A percentile compares a stretch with the other conserved stretches of the same genome.
Evolutionary conservation across 257 asterid species (phyloP).

Genomic region (Rhazya stricta): DNA sequence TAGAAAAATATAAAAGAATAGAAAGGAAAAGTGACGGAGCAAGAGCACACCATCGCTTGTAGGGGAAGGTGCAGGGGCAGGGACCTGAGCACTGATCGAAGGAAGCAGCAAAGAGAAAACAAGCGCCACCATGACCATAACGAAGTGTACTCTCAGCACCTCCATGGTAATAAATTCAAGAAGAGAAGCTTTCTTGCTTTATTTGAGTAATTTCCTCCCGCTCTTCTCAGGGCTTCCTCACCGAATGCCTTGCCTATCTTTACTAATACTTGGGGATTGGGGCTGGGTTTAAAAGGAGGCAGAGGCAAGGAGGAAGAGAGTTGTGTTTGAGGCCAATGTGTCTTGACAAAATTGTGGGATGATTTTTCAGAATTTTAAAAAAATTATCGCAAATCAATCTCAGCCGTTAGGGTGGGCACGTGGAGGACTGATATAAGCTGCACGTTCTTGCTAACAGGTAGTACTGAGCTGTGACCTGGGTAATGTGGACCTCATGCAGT

Average conservation of each 20-base stretch:
- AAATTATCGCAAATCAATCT: neutral
- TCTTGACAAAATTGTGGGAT: neutral
- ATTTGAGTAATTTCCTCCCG: neutral
- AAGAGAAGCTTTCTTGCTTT: neutral
- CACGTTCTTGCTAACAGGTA: conserved; percentile 39
- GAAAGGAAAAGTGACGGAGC: neutral
- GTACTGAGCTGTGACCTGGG: conserved; percentile 40
- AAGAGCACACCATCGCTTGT: conserved; percentile 46
- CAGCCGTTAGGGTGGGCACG: conserved; percentile 39
- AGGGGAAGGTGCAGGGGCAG: conserved; percentile 62
- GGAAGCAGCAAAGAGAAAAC: conserved; percentile 39
- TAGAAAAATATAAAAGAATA: neutral
- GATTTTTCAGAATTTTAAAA: neutral
- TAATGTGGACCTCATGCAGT: conserved; percentile 15
- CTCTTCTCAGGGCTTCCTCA: neutral
- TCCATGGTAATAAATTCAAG: conserved; percentile 31
- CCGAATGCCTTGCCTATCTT: neutral
- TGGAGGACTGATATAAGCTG: conserved; percentile 27
- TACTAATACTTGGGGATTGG: neutral
- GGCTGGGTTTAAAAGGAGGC: conserved; percentile 4
- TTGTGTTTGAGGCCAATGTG: conserved; percentile 12
- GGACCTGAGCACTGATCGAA: conserved; percentile 42
- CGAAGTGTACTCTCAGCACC: conserved; percentile 35
- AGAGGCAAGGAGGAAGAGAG: neutral
- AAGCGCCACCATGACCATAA: conserved; percentile 35